Base-by-base conservation (phyloP, 2,329 filamentous ascomycete species). In the Colletotrichum sidae region DNA sequence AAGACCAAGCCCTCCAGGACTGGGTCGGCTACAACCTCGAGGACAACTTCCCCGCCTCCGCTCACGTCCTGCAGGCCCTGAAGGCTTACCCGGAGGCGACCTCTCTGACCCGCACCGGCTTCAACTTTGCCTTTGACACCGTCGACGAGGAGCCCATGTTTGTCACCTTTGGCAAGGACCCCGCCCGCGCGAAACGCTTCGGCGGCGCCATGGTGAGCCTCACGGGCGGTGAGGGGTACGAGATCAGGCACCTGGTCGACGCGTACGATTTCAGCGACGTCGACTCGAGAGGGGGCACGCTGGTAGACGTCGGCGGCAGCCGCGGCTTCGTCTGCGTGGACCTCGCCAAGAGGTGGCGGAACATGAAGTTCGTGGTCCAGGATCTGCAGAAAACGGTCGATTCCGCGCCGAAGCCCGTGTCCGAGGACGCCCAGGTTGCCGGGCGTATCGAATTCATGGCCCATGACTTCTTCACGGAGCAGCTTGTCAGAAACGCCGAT, bases 291-390 rank as follows among this genome's bases (percentile, higher is more conserved):
- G 73, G 74, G 6, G 86, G 82, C 3, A 85, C 79, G 0, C 75
- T 90, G 44, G 85, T 90, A 5, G 87, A 90, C 59, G 70, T 88
- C 12, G 87, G 88, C 9, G 87, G 88, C 2, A 85, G 83, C 15
- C 83, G 85, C 56, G 88, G 88, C 0, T 85, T 87, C 51, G 82
- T 84, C n/a, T 83, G 79, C 51, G 78, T 85, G n/a, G 84, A 82
- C 4, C 75, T 90, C 47, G 87, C 85, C 2, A 77, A 78, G 66
- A 75, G 74, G 60, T 87, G 83, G 74, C 78, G 78, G 51, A 61
- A 71, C 13, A 69, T 77, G 59, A 70, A 68, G 25, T 73, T 77
- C 53, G 68, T 75, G 13, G 72, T 79, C 8, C 75, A 80, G 65
- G 77, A 80, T 63, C 55, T 67, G 5, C 64, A 47, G 8, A 66